Conservation (phyloP, 1,284 basidiomycete species). For the Ceratobasidium sp. region DNA sequence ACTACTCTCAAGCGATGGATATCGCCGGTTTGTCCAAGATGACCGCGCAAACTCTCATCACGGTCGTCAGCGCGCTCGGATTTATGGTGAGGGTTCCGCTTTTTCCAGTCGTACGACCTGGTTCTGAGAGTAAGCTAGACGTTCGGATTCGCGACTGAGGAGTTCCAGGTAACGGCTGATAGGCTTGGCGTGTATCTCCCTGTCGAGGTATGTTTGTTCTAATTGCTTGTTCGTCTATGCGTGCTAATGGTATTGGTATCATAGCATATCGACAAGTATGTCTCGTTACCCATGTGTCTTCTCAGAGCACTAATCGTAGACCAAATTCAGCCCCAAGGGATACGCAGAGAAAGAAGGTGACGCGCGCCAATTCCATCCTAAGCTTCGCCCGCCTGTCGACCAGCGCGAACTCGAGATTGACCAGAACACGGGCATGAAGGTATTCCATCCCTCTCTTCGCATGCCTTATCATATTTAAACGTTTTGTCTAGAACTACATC, state of each 20-base stretch:
- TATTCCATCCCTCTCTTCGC: conserved; percentile 72
- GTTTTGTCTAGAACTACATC: no score
- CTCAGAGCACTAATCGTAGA: no score
- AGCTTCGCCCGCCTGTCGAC: conserved; percentile 78
- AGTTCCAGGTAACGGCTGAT: conserved; percentile 92
- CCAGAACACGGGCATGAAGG: conserved; percentile 91
- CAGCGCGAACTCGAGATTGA: conserved; percentile 90
- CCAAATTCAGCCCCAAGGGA: conserved; percentile 58
- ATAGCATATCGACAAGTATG: conserved; percentile 80
- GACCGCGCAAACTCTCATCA: conserved; percentile 83
- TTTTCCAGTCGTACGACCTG: no score
- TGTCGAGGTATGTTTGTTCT: conserved; percentile 63
- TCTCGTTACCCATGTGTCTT: no score
- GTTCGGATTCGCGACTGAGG: conserved; percentile 85
- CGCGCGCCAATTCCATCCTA: conserved; percentile 79
- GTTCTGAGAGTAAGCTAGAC: conserved; percentile 52
- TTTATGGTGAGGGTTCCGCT: conserved; percentile 65
- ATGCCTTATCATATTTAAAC: no score
- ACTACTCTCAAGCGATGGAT: conserved; percentile 88
- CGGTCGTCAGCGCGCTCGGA: conserved; percentile 90
- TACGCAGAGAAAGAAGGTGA: conserved; percentile 86
- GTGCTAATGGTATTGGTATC: no score
- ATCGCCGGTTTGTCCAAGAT: conserved; percentile 83
- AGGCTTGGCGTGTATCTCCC: conserved; percentile 90
- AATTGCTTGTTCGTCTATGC: no score